phyloP scores from a whole-genome alignment of 768 basidiomycete genomes.

The Suillus decipiens region DNA sequence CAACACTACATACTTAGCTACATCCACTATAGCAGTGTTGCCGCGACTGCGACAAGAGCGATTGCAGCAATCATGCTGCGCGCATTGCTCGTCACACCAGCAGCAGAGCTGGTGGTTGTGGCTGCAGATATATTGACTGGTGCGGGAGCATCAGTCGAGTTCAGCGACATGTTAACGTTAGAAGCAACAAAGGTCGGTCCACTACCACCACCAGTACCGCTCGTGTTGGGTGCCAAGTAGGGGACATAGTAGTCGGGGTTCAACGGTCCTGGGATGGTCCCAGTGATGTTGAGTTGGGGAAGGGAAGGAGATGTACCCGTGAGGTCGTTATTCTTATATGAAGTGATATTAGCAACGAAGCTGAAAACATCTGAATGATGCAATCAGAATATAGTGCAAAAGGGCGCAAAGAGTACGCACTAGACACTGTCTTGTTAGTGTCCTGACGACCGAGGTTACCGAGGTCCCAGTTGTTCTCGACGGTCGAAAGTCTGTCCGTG shows the following conservation, averaged over 20 bases:
- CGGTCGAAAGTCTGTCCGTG: conserved; percentile 44
- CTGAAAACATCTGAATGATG: conserved; percentile 48
- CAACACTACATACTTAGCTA: background rate
- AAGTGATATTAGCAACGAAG: conserved; percentile 48
- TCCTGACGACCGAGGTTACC: conserved; percentile 60
- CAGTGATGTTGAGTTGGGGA: conserved; percentile 44
- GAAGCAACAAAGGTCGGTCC: conserved; percentile 41
- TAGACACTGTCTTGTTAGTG: conserved; percentile 44
- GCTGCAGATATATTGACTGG: conserved; percentile 43
- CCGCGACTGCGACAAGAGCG: background rate
- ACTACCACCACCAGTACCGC: conserved; percentile 42
- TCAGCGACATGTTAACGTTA: conserved; percentile 38
- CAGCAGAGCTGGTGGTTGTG: background rate
- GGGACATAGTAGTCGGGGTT: conserved; percentile 43
- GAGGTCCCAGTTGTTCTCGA: conserved; percentile 63
- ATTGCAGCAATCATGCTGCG: background rate
- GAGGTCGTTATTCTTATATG: conserved; percentile 44
- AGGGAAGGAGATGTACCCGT: conserved; percentile 25
- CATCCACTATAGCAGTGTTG: conserved; percentile 1
- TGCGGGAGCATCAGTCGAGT: conserved; percentile 32
- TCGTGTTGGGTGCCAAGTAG: conserved; percentile 44
- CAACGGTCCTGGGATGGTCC: conserved; percentile 44
- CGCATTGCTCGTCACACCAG: background rate
- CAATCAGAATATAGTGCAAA: background rate
- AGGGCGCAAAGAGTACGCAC: conserved; percentile 1